Evolutionary conservation across 2,329 filamentous ascomycete species (phyloP).

Genomic region (Diaporthe sp.): DNA sequence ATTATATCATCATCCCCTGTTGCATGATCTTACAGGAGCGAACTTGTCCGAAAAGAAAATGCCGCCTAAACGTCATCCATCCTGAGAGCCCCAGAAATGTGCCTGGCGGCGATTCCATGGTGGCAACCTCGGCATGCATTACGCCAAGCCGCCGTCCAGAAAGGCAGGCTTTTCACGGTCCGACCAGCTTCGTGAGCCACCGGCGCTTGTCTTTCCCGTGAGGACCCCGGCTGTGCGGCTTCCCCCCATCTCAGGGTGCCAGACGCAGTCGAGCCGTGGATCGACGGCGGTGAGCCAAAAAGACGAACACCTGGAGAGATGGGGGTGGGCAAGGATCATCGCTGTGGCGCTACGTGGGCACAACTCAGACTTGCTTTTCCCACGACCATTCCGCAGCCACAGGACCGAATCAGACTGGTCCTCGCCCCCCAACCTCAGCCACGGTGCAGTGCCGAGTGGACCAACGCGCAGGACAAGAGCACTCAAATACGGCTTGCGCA

Average conservation of each 20-base stretch:
- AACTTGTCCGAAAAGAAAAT: neutral
- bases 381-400: constrained; percentile 17
- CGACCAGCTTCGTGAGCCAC: neutral
- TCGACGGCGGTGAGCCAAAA: constrained; percentile 13
- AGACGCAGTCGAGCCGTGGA: constrained; percentile 11
- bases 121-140: neutral
- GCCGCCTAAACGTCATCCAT: neutral
- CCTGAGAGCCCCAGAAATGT: too few species aligned
- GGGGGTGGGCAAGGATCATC: neutral
- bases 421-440: neutral
- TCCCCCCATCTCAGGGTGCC: constrained; percentile 5
- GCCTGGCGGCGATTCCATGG: neutral
- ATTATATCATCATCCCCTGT: neutral
- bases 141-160: neutral
- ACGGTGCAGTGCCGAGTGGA: neutral
- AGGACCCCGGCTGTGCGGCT: neutral
- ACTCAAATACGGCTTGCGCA: constrained; percentile 9
- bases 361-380: neutral
- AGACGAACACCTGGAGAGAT: neutral
- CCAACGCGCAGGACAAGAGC: neutral
- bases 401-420: neutral
- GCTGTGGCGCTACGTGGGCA: neutral
- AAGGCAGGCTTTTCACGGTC: neutral
- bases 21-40: constrained; percentile 6
- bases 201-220: neutral